Evolutionary conservation across 768 basidiomycete species (phyloP), one percentile per base, ranked within the genome.

Genomic region (Pleurotus platypus): DNA sequence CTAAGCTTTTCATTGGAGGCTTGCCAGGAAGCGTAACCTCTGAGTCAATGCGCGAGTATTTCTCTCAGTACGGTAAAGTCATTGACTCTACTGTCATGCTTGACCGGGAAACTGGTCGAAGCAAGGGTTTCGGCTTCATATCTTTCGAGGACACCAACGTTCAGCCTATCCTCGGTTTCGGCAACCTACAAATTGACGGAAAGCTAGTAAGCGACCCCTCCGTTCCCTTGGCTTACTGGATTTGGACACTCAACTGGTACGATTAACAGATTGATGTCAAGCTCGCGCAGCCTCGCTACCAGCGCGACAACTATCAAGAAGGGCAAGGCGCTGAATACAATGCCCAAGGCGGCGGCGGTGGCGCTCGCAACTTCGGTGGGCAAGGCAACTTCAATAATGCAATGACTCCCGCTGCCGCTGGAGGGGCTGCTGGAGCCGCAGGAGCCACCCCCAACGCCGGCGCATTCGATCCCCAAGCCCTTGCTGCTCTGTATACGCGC

Each of bases 11-110:
- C 69, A 95, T 99, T 35, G 96, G 97, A 45, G 94, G 95, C 18
- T 80, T 99, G 1, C 90, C 95, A 2, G 88, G 90, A 15, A 87
- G 86, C 56, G 94, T 98, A 35, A 98, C 94, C 4, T 92, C 92
- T 18, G 94, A 97, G 65, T 90, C 88, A 0, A 91, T 98, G 87
- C 86, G 90, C 62, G 85, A 86, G 54, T 98, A 91, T 75, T 96
- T 98, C 73, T 86, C 87, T 43, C 90, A 95, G 68, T 98, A 90
- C 63, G 97, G 97, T 59, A 89, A 87, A 62, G 94, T 99, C 61
- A 90, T 97, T 65, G 96, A 99, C 70, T 94, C 96, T 46, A 98
- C 96, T 1, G 94, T 99, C 63, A 99, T 98, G 97, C 80, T 97
- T 63, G 97, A 99, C 72, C 88, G 94, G 45, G 94, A 98, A 71